Evolutionary conservation across 2,329 filamentous ascomycete species (phyloP).

Genomic region (Huntiella abstrusa): DNA sequence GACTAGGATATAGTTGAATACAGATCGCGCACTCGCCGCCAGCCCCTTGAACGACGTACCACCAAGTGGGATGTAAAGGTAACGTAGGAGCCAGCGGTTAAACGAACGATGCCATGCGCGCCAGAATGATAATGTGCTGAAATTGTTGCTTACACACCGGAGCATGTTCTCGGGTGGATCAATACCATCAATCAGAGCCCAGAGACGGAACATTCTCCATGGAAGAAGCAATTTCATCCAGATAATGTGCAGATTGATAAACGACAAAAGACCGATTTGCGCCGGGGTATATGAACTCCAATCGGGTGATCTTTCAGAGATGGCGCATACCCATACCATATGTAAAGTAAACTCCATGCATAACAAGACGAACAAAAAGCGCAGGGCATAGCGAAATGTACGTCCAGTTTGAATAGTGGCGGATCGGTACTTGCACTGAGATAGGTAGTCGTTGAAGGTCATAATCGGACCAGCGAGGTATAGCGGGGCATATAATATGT

Average conservation of each 20-base stretch:
- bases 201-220: slow-evolving; percentile 98
- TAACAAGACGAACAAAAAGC: slow-evolving; percentile 62
- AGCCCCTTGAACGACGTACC: slow-evolving; percentile 37
- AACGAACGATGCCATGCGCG: slow-evolving; percentile 88
- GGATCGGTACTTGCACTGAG: slow-evolving; percentile 57
- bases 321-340: slow-evolving; percentile 84
- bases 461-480: slow-evolving; percentile 87
- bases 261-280: slow-evolving; percentile 77
- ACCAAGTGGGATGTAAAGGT: slow-evolving; percentile 83
- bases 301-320: slow-evolving; percentile 58
- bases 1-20: slow-evolving; percentile 62
- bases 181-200: slow-evolving; percentile 74
- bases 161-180: slow-evolving; percentile 98
- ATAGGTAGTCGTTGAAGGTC: slow-evolving; percentile 96
- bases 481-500: slow-evolving; percentile 76
- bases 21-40: slow-evolving; percentile 32
- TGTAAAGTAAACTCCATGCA: slow-evolving; percentile 85
- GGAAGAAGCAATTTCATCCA: slow-evolving; percentile 95
- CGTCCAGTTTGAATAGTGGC: slow-evolving; percentile 51
- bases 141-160: slow-evolving; percentile 89
- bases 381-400: slow-evolving; percentile 63
- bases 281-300: slow-evolving; percentile 75
- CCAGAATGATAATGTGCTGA: slow-evolving; percentile 82
- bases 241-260: slow-evolving; percentile 91
- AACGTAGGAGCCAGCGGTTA: slow-evolving; percentile 86